Evolutionary conservation across 345 rosid species (phyloP).

Genomic region (Litchi chinensis): DNA sequence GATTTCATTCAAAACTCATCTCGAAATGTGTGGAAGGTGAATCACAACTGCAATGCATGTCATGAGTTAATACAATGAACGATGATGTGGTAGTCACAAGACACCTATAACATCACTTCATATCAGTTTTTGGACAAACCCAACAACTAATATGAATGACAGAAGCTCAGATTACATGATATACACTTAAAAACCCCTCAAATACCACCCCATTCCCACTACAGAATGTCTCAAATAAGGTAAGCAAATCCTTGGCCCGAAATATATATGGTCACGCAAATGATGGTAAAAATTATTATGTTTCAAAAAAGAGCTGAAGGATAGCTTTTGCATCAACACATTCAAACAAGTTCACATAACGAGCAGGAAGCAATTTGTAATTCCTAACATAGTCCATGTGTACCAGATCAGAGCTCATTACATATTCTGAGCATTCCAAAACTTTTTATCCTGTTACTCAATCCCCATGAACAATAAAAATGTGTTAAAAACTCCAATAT

Average conservation of each 20-base stretch:
- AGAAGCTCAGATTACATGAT: not conserved
- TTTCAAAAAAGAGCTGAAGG: not conserved
- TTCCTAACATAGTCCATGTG: not conserved
- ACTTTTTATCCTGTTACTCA: not conserved
- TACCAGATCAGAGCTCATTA: not conserved
- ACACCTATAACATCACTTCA: not conserved
- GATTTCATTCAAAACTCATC: not conserved
- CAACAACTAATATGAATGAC: not conserved
- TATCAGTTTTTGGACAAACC: not conserved
- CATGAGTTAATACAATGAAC: not conserved
- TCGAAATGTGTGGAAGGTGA: not conserved
- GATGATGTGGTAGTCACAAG: not conserved
- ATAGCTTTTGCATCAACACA: not conserved
- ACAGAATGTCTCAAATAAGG: not conserved
- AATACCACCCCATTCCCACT: not conserved
- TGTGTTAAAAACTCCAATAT: not conserved
- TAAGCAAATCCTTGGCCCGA: not conserved
- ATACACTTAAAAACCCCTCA: not conserved
- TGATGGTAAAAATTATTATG: not conserved
- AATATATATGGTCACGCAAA: not conserved
- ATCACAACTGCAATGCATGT: not conserved
- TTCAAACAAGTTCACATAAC: not conserved
- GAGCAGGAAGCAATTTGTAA: constrained; percentile 1
- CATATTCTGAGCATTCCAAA: not conserved
- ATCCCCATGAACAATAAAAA: not conserved